phyloP scores from a whole-genome alignment of 108 stramenopile species.

The Nannochloropsis granulata region DNA sequence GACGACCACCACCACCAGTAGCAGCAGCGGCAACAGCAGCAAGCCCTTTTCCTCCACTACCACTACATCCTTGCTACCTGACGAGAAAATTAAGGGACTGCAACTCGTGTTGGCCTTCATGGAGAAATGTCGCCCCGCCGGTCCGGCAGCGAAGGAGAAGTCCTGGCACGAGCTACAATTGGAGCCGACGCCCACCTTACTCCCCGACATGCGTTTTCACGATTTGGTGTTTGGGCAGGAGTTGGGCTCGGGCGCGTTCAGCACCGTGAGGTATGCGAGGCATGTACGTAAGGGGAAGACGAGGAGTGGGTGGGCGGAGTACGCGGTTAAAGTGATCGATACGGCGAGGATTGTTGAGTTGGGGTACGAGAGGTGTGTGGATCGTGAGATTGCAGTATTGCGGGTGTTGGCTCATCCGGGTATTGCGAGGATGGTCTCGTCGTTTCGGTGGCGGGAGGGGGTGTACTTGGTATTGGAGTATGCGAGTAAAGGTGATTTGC shows the following conservation, averaged over 20 bases:
- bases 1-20: background rate
- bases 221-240: constrained; percentile 90
- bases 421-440: constrained; percentile 69
- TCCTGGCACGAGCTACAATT: constrained; percentile 17
- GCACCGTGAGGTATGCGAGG: constrained; percentile 9
- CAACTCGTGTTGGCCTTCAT: background rate
- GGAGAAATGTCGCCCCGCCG: background rate
- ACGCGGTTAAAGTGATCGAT: constrained; percentile 69
- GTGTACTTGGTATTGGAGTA: constrained; percentile 91
- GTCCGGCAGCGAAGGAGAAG: background rate
- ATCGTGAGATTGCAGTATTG: constrained; percentile 77
- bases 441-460: constrained; percentile 74
- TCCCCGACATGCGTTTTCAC: constrained; percentile 71
- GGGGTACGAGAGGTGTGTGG: constrained; percentile 62
- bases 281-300: constrained; percentile 31
- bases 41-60: too few species aligned
- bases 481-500: constrained; percentile 77
- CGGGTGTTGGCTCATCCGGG: constrained; percentile 67
- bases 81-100: background rate
- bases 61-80: too few species aligned
- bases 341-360: constrained; percentile 56
- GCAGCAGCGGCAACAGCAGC: background rate
- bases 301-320: constrained; percentile 78
- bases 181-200: constrained; percentile 42
- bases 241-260: constrained; percentile 76